Evolutionary conservation across 2,329 filamentous ascomycete species (phyloP).

Genomic region (Anthostomella pinea): DNA sequence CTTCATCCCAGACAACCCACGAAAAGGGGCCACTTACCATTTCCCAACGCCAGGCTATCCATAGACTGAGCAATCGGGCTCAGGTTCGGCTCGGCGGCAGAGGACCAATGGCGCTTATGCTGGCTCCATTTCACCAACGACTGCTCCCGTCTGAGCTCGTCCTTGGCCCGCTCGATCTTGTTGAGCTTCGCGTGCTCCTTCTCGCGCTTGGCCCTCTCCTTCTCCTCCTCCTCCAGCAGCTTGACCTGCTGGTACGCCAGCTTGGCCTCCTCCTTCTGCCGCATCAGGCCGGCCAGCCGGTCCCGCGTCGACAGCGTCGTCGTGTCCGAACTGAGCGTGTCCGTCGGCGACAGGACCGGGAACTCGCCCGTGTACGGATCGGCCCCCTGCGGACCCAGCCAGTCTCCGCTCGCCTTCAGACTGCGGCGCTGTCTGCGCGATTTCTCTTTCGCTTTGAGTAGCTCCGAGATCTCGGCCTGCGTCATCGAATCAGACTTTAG

Average conservation of each 20-base stretch:
- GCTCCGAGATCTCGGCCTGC: conserved; percentile 16
- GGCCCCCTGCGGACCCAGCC: conserved; percentile 55
- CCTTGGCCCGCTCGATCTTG: conserved; percentile 42
- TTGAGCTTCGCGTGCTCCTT: conserved; percentile 41
- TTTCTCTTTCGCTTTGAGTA: conserved; percentile 29
- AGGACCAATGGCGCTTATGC: conserved; percentile 49
- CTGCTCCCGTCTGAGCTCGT: conserved; percentile 33
- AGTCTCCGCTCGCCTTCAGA: conserved; percentile 55
- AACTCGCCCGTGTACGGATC: conserved; percentile 56
- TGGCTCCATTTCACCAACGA: conserved; percentile 42
- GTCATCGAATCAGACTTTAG: conserved; percentile 12
- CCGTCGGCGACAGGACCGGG: conserved; percentile 47
- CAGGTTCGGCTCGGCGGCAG: conserved; percentile 46
- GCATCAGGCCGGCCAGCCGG: conserved; percentile 32
- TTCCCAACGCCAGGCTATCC: conserved; percentile 21
- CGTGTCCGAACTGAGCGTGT: conserved; percentile 43
- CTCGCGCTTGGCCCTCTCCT: conserved; percentile 38
- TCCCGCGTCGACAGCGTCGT: conserved; percentile 29
- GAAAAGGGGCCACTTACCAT: conserved; percentile 18
- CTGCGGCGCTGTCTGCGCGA: conserved; percentile 40
- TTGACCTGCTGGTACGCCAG: conserved; percentile 36
- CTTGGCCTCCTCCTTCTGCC: conserved; percentile 34
- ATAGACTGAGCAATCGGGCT: conserved; percentile 48
- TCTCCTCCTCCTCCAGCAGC: conserved; percentile 39
- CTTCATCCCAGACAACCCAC: no score